Conservation (phyloP, 306 rosid species). For the Echinosophora koreensis region DNA sequence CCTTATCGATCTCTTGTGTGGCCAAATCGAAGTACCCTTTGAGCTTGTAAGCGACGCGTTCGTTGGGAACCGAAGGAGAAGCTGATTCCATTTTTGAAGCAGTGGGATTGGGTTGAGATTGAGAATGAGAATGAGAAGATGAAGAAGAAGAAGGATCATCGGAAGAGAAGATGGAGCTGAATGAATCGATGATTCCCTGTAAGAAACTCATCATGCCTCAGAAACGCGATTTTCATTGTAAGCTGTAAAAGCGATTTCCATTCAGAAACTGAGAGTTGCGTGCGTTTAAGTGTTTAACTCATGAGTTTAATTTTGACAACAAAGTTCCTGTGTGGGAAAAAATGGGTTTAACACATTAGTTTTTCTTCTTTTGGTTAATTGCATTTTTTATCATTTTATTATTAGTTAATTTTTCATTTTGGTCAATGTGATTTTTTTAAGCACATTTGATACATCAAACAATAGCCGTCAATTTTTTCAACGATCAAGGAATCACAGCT, state of each 20-base stretch:
- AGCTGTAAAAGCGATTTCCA: background rate
- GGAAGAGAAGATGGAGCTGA: conserved; percentile 66
- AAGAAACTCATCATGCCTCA: conserved; percentile 71
- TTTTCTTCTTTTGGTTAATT: no score
- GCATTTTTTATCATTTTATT: no score
- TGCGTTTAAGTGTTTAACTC: no score
- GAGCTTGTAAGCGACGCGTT: conserved; percentile 91
- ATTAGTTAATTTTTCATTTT: no score
- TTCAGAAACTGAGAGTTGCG: no score
- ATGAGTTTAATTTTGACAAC: no score
- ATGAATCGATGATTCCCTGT: conserved; percentile 70
- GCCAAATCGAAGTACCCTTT: conserved; percentile 92
- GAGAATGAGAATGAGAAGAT: background rate
- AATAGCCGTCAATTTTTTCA: no score
- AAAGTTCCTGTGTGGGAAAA: no score
- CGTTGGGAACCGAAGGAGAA: conserved; percentile 69
- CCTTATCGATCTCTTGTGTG: conserved; percentile 87
- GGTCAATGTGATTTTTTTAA: no score
- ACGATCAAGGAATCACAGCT: no score
- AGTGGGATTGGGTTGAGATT: conserved; percentile 47
- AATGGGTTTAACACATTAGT: no score
- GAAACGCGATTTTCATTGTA: conserved; percentile 47
- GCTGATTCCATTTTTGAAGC: conserved; percentile 69
- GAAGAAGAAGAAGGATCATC: conserved; percentile 36
- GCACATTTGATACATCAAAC: no score